Conservation (phyloP, 2,329 filamentous ascomycete species). For the Coniochaeta sp. region DNA sequence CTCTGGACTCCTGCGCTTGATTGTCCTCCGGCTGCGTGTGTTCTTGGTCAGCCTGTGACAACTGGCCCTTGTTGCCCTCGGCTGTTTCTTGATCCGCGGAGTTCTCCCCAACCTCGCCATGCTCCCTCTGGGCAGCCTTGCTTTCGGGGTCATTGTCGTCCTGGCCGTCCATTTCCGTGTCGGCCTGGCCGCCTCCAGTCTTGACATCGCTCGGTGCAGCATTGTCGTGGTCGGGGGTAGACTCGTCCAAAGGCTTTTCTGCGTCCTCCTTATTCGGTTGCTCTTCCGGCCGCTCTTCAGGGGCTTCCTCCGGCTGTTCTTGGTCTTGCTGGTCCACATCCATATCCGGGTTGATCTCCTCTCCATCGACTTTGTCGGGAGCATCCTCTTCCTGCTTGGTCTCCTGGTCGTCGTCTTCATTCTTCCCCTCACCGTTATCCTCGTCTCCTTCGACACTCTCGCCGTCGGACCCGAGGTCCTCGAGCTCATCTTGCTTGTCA, state of each 20-base stretch:
- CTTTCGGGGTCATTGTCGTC: slow-evolving; percentile 50
- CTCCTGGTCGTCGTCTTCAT: slow-evolving; percentile 23
- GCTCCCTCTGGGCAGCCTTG: slow-evolving; percentile 56
- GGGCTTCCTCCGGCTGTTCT: slow-evolving; percentile 42
- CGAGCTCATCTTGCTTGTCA: slow-evolving; percentile 17
- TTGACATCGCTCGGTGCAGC: slow-evolving; percentile 56
- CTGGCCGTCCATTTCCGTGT: slow-evolving; percentile 47
- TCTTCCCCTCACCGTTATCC: slow-evolving; percentile 38
- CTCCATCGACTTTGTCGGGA: slow-evolving; percentile 25
- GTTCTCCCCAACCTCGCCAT: slow-evolving; percentile 58
- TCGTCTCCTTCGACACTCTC: slow-evolving; percentile 42
- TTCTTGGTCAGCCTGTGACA: slow-evolving; percentile 40
- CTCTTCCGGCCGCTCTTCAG: slow-evolving; percentile 25
- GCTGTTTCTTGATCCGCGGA: slow-evolving; percentile 57
- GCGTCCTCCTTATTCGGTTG: slow-evolving; percentile 43
- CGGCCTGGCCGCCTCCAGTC: slow-evolving; percentile 59
- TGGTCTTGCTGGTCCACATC: slow-evolving; percentile 25
- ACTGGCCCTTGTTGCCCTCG: slow-evolving; percentile 54
- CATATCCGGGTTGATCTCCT: slow-evolving; percentile 34
- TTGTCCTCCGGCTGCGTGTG: slow-evolving; percentile 36
- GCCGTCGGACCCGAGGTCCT: slow-evolving; percentile 27
- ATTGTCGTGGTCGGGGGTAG: slow-evolving; percentile 51
- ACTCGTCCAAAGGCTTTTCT: slow-evolving; percentile 34
- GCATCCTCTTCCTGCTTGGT: slow-evolving; percentile 30
- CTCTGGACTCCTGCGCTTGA: slow-evolving; percentile 30